phyloP scores from a whole-genome alignment of 345 rosid genomes.

The Euphorbia lathyris region DNA sequence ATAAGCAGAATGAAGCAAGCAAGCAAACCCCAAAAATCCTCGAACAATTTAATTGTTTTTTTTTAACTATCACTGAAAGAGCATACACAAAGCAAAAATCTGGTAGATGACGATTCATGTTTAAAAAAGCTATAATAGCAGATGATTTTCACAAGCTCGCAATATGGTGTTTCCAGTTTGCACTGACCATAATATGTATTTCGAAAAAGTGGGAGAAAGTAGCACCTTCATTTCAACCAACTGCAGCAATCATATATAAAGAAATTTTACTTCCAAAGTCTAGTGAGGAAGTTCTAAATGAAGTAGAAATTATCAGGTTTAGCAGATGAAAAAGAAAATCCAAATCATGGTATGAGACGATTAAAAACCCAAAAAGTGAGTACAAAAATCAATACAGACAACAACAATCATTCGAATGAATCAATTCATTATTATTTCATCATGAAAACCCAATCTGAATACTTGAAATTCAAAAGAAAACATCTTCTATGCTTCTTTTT shows the following conservation, averaged over 20 bases:
- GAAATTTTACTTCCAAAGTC: constrained; percentile 1
- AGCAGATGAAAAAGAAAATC: neutral
- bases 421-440: constrained; percentile 1
- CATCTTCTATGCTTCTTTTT: neutral
- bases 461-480: neutral
- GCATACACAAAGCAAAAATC: neutral
- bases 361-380: neutral
- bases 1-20: neutral
- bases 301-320: constrained; percentile 7
- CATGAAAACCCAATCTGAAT: neutral
- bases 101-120: neutral
- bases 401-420: neutral
- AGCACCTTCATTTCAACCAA: neutral
- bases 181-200: neutral
- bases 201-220: neutral
- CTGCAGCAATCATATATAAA: neutral
- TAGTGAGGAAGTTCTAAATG: neutral
- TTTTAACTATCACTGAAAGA: neutral
- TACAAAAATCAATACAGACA: neutral
- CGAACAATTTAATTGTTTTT: neutral
- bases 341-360: neutral
- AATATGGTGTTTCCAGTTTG: neutral
- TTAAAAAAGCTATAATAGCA: neutral
- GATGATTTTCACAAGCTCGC: neutral
- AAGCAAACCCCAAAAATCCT: neutral